These are phyloP conservation scores for Byssothecium circinans DNA, from an alignment of 2,329 filamentous ascomycete genomes.

Conservation along the genomic window DNA sequence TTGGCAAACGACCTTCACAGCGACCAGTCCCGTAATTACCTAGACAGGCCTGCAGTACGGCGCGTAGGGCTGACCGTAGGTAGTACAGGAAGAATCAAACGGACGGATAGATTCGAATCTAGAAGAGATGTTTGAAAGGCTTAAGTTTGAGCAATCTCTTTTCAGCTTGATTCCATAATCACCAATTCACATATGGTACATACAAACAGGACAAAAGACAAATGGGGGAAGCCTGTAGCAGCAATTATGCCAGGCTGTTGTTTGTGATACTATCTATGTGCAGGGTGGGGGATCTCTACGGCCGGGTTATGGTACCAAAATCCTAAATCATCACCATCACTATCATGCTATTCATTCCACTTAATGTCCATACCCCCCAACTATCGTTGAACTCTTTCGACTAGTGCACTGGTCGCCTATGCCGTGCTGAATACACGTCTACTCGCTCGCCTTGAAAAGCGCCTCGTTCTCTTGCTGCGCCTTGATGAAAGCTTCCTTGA, in stretches of 20 bases:
- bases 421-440: background rate
- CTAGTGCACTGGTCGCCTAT: background rate
- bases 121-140: too few relatives aligned
- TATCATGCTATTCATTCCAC: slow-evolving; percentile 28
- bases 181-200: too few relatives aligned
- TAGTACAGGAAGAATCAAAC: too few relatives aligned
- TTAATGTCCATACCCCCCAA: slow-evolving; percentile 6
- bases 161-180: too few relatives aligned
- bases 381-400: slow-evolving; percentile 8
- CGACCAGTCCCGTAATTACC: too few relatives aligned
- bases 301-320: slow-evolving; percentile 29
- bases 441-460: slow-evolving; percentile 65
- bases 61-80: too few relatives aligned
- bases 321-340: slow-evolving; percentile 21
- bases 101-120: too few relatives aligned
- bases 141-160: too few relatives aligned
- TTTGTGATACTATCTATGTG: slow-evolving; percentile 40
- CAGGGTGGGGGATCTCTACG: slow-evolving; percentile 35
- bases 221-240: slow-evolving; percentile 12
- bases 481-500: slow-evolving; percentile 97
- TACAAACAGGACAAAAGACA: too few relatives aligned
- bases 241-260: slow-evolving; percentile 26
- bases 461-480: slow-evolving; percentile 95
- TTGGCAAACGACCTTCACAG: too few relatives aligned
- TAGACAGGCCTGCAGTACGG: too few relatives aligned